Evolutionary conservation across 2,329 filamentous ascomycete species (phyloP), one percentile per base, ranked within the genome.

Genomic region (Scedosporium boydii): DNA sequence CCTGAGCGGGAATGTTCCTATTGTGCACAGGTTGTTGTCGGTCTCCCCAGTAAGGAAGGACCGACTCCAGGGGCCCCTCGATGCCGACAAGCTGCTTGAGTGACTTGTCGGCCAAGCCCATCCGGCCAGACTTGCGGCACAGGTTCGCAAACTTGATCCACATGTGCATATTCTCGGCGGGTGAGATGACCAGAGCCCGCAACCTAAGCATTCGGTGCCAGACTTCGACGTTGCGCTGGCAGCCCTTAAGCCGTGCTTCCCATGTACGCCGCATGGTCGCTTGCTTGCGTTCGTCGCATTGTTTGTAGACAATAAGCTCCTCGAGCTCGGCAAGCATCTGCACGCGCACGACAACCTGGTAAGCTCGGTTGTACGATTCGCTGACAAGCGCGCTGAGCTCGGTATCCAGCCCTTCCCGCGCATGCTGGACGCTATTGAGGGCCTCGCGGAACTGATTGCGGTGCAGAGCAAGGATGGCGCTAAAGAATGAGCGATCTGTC

Each of bases 61-160:
- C 77, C 3, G 76, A 75, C 64, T 88, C 83, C 21, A 89, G 78
- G 41, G 82, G 80, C 21, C 83, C 80, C 14, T 91, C 86, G 58
- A 82, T 86, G 29, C 88, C 89, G 62, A 97, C 88, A n/a, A 99
- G 80, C 65, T 91, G 91, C 72, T 95, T 93, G 61, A 99, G 79
- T 10, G 93, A 96, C 76, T 96, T 96, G 76, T 99, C 95, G 0
- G 95, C 95, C 58, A 99, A 83, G 9, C 95, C 93, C 82, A 93
- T 93, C 34, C 95, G 89, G 63, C 91, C 90, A 55, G 93, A 96
- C 75, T 99, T 99, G 69, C 96, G 90, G 75, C 96, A 99, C 5
- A 99, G 85, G 69, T 98, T 99, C 69, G 95, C 91, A 73, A 97
- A 99, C 73, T 99, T 99, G 79, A 99, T 98, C 87, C 93, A 97